Percentiles rank a stretch among this genome's conserved stretches.
phyloP scores from a whole-genome alignment of 2,329 filamentous ascomycete genomes.

The Fusarium kyushuense region DNA sequence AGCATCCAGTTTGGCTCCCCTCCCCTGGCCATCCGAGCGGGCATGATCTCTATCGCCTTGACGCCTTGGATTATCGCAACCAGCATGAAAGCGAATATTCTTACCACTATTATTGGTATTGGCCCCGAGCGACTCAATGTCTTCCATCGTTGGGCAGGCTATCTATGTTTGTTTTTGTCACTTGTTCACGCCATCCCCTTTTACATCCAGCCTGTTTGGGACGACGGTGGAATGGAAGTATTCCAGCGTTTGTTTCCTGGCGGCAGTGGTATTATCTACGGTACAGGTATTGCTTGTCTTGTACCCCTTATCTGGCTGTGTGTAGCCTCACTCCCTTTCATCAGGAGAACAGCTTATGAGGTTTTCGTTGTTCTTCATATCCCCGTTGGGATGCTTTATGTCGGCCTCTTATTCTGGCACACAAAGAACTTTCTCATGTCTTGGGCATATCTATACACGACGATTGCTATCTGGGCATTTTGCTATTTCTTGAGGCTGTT shows the following conservation, averaged over 20 bases:
- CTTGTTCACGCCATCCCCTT: constrained; percentile 90
- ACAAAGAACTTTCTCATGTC: constrained; percentile 91
- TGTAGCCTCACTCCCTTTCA: constrained; percentile 82
- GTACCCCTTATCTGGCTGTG: constrained; percentile 87
- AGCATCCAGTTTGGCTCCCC: constrained; percentile 90
- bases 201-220: constrained; percentile 88
- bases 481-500: constrained; percentile 82
- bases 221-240: constrained; percentile 77
- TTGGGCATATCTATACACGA: constrained; percentile 89
- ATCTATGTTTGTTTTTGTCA: constrained; percentile 84
- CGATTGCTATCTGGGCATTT: constrained; percentile 79
- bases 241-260: constrained; percentile 77
- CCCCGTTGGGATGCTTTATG: constrained; percentile 82
- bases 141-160: constrained; percentile 91
- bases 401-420: constrained; percentile 94
- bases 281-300: constrained; percentile 84
- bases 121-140: constrained; percentile 93
- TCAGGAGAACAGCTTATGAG: constrained; percentile 85
- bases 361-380: constrained; percentile 85
- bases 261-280: constrained; percentile 79
- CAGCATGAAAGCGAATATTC: constrained; percentile 90
- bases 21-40: constrained; percentile 85
- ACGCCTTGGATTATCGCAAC: constrained; percentile 93
- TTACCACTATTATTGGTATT: constrained; percentile 87
- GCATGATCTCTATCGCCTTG: constrained; percentile 92